phyloP scores from a whole-genome alignment of 352 stramenopile genomes.

The Peronospora belbahrii region DNA sequence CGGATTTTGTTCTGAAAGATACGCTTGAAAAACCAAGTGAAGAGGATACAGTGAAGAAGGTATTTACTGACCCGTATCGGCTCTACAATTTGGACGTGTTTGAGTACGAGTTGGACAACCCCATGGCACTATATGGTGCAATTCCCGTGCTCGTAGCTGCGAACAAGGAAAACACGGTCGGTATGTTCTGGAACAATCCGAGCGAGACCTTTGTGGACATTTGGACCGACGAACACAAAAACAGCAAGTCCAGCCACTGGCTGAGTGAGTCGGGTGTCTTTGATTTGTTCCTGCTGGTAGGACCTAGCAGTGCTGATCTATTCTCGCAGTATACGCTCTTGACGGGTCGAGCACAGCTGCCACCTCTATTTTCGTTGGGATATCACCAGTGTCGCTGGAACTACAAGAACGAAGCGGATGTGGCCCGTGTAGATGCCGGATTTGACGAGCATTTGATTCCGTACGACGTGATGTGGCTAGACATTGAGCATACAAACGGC shows the following conservation, averaged over 20 bases:
- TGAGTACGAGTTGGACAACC: slow-evolving; percentile 97
- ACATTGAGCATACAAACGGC: slow-evolving; percentile 99
- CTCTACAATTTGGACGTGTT: slow-evolving; percentile 99
- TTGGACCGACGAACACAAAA: slow-evolving; percentile 35
- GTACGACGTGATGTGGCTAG: slow-evolving; percentile 99
- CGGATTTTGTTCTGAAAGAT: slow-evolving; percentile 89
- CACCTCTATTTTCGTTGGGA: slow-evolving; percentile 94
- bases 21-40: slow-evolving; percentile 70
- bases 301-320: slow-evolving; percentile 75
- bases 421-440: slow-evolving; percentile 80
- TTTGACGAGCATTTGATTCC: slow-evolving; percentile 97
- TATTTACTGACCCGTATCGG: slow-evolving; percentile 92
- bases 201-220: slow-evolving; percentile 99
- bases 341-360: slow-evolving; percentile 88
- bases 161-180: slow-evolving; percentile 71
- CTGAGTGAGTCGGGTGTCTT: slow-evolving; percentile 94
- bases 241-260: slow-evolving; percentile 84
- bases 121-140: slow-evolving; percentile 97
- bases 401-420: slow-evolving; percentile 97
- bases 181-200: slow-evolving; percentile 99
- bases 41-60: slow-evolving; percentile 18
- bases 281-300: slow-evolving; percentile 94
- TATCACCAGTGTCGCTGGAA: slow-evolving; percentile 99
- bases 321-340: slow-evolving; percentile 90
- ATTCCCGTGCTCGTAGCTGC: slow-evolving; percentile 68